phyloP scores from a whole-genome alignment of 2,329 filamentous ascomycete genomes.

The Emmonsia crescens region DNA sequence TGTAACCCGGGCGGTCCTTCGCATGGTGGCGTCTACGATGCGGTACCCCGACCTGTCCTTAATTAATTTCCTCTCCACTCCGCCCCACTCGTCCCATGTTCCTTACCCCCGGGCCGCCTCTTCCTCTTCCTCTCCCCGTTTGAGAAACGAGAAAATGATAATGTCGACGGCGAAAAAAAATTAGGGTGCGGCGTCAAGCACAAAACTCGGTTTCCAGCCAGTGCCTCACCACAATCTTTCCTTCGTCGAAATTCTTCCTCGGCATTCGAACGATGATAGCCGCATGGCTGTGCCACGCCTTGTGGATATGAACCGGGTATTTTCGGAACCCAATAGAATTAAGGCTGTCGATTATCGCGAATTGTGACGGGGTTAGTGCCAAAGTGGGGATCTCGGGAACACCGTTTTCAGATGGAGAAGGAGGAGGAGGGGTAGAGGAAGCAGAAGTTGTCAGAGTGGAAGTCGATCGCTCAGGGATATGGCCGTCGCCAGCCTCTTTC shows the following conservation, averaged over 20 bases:
- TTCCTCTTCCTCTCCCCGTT: not conserved
- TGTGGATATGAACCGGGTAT: slow-evolving; percentile 45
- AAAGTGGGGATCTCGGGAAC: slow-evolving; percentile 41
- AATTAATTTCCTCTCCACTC: slow-evolving; percentile 2
- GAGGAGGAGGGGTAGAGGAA: slow-evolving; percentile 5
- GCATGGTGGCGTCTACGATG: not conserved
- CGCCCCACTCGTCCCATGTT: not conserved
- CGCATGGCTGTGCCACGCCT: slow-evolving; percentile 71
- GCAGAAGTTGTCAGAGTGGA: slow-evolving; percentile 26
- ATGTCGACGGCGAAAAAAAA: no score
- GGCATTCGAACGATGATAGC: slow-evolving; percentile 71
- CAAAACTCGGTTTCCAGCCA: slow-evolving; percentile 66
- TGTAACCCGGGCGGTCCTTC: not conserved
- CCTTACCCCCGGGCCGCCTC: not conserved
- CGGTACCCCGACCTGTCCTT: not conserved
- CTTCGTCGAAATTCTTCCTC: slow-evolving; percentile 63
- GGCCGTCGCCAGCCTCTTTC: not conserved
- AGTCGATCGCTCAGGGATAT: slow-evolving; percentile 18
- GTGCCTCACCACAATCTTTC: slow-evolving; percentile 65
- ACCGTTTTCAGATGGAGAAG: not conserved
- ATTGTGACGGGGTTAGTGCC: slow-evolving; percentile 68
- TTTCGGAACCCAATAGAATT: slow-evolving; percentile 52
- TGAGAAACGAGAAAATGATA: not conserved
- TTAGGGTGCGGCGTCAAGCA: not conserved
- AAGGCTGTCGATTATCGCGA: slow-evolving; percentile 69